Percentiles rank a stretch among this genome's conserved stretches.
Evolutionary conservation across 2,329 filamentous ascomycete species (phyloP).

Genomic region (Monosporascus sp.): DNA sequence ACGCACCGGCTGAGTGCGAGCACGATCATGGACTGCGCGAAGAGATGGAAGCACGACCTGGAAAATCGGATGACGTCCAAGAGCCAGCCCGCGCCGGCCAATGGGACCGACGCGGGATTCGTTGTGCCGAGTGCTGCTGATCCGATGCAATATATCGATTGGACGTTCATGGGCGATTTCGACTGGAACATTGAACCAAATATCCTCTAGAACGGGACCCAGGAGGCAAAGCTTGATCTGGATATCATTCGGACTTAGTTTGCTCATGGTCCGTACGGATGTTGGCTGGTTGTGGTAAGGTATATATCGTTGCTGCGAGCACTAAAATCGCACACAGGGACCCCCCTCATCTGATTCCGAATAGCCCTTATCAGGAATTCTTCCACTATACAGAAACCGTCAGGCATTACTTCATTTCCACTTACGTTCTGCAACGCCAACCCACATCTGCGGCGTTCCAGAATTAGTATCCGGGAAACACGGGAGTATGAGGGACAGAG

Average conservation of each 20-base stretch:
- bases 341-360: no score
- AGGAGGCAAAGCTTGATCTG: no score
- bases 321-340: no score
- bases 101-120: conserved; percentile 8
- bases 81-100: background rate
- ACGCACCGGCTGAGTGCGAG: conserved; percentile 44
- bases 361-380: background rate
- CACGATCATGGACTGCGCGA: conserved; percentile 45
- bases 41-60: conserved; percentile 35
- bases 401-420: conserved; percentile 7
- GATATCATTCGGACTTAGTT: no score
- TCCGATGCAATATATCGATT: conserved; percentile 23
- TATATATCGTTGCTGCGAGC: no score
- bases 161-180: conserved; percentile 30
- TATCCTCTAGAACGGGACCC: conserved; percentile 3
- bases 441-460: conserved; percentile 13
- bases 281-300: no score
- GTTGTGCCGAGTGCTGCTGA: conserved; percentile 7
- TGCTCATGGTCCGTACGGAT: no score
- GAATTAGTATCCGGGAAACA: background rate
- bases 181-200: conserved; percentile 23
- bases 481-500: background rate
- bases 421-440: conserved; percentile 16
- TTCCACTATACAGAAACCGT: background rate
- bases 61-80: conserved; percentile 3